A percentile compares a stretch with the other conserved stretches of the same genome.
These are phyloP conservation scores for Chytridium lagenaria DNA, from an alignment of 371 early-diverging fungal species.

Conservation along the genomic window DNA sequence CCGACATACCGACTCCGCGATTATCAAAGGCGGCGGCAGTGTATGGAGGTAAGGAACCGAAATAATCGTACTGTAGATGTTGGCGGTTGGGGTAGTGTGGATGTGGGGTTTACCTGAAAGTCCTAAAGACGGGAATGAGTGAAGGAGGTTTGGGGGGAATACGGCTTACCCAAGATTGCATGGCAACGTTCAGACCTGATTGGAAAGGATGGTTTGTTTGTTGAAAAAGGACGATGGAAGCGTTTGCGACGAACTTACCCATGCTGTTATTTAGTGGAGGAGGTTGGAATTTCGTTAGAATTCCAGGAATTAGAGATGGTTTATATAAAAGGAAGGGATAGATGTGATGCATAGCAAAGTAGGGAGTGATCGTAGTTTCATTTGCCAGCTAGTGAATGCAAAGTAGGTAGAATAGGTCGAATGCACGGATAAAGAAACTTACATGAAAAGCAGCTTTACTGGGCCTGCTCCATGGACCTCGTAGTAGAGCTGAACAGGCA, in stretches of 20 bases:
- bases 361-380: too few relatives aligned
- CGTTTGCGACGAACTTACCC: neutral
- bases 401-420: too few relatives aligned
- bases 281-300: neutral
- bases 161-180: constrained; percentile 18
- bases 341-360: too few relatives aligned
- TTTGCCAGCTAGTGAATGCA: too few relatives aligned
- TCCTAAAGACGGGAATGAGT: neutral
- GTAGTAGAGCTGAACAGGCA: constrained; percentile 20
- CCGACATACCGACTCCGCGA: constrained; percentile 38
- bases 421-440: neutral
- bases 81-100: too few relatives aligned
- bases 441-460: constrained; percentile 21
- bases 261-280: neutral
- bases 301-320: neutral
- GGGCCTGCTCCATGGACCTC: constrained; percentile 20
- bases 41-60: constrained; percentile 30
- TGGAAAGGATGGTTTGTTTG: neutral
- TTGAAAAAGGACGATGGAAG: too few relatives aligned
- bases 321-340: too few relatives aligned
- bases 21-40: constrained; percentile 38
- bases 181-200: constrained; percentile 21
- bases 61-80: constrained; percentile 38
- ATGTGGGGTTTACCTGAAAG: too few relatives aligned
- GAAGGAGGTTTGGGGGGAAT: neutral